These are phyloP conservation scores for Colletotrichum orbiculare DNA, from an alignment of 2,329 filamentous ascomycete genomes.

Conservation along the genomic window DNA sequence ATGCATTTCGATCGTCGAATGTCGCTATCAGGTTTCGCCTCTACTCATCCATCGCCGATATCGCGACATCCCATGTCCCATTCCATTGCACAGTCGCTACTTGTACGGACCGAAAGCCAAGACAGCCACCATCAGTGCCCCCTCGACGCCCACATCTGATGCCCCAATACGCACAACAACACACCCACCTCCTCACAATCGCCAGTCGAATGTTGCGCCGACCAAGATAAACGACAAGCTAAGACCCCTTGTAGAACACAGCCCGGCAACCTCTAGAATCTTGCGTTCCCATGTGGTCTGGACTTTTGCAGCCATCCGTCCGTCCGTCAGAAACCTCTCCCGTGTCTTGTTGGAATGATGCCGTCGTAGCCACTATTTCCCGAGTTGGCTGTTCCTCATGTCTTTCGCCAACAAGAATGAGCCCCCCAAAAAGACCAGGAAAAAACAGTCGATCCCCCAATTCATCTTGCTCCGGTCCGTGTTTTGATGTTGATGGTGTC, in stretches of 20 bases:
- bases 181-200: neutral
- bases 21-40: conserved; percentile 14
- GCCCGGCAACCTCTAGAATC: conserved; percentile 6
- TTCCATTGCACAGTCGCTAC: conserved; percentile 19
- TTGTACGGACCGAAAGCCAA: conserved; percentile 22
- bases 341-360: conserved; percentile 6
- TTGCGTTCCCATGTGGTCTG: conserved; percentile 7
- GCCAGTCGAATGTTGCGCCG: neutral
- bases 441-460: conserved; percentile 12
- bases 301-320: neutral
- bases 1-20: conserved; percentile 16
- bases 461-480: conserved; percentile 15
- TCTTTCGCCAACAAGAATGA: conserved; percentile 1
- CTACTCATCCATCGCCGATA: conserved; percentile 29
- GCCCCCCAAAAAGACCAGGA: no score
- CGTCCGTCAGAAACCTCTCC: conserved; percentile 18
- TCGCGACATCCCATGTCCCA: conserved; percentile 34
- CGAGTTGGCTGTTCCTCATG: conserved; percentile 24
- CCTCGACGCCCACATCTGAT: neutral
- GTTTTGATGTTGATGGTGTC: conserved; percentile 5
- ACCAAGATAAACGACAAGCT: conserved; percentile 10
- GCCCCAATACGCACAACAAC: no score
- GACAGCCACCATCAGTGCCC: neutral
- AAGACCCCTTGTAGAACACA: conserved; percentile 6
- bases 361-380: conserved; percentile 26